A percentile compares a stretch with the other conserved stretches of the same genome.
Conservation (phyloP, 2,329 filamentous ascomycete genomes). For the Pseudogymnoascus sp. region DNA sequence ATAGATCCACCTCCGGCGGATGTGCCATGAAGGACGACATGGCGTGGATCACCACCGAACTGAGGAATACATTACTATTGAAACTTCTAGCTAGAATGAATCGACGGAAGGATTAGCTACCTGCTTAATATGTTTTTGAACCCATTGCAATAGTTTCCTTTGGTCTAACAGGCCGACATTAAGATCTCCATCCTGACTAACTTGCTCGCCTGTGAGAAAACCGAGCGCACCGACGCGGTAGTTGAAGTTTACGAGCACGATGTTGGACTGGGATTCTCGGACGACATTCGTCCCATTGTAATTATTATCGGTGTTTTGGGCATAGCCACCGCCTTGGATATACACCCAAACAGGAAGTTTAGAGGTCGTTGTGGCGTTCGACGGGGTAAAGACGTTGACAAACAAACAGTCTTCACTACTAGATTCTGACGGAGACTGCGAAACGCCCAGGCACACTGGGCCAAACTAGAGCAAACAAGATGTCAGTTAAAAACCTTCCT, state of each 20-base stretch:
- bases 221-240: slow-evolving; percentile 56
- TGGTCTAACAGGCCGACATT: slow-evolving; percentile 60
- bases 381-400: slow-evolving; percentile 37
- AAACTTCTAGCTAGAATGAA: neutral
- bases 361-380: slow-evolving; percentile 31
- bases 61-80: neutral
- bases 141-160: slow-evolving; percentile 51
- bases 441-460: slow-evolving; percentile 36
- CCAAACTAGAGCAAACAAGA: slow-evolving; percentile 30
- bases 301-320: slow-evolving; percentile 40
- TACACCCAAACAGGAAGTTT: slow-evolving; percentile 47
- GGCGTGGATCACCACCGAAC: slow-evolving; percentile 34
- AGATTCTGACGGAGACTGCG: slow-evolving; percentile 21
- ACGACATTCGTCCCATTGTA: slow-evolving; percentile 43
- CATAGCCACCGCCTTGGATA: slow-evolving; percentile 42
- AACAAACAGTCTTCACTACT: slow-evolving; percentile 37
- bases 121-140: slow-evolving; percentile 47
- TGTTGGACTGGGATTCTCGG: slow-evolving; percentile 33
- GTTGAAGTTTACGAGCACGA: slow-evolving; percentile 53
- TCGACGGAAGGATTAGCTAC: slow-evolving; percentile 20
- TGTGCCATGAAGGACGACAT: slow-evolving; percentile 37
- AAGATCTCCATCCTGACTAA: slow-evolving; percentile 46
- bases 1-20: slow-evolving; percentile 36
- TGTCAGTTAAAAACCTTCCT: neutral
- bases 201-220: slow-evolving; percentile 50